These are phyloP conservation scores for Onygenales sp. DNA, from an alignment of 2,329 filamentous ascomycete species.

Conservation along the genomic window DNA sequence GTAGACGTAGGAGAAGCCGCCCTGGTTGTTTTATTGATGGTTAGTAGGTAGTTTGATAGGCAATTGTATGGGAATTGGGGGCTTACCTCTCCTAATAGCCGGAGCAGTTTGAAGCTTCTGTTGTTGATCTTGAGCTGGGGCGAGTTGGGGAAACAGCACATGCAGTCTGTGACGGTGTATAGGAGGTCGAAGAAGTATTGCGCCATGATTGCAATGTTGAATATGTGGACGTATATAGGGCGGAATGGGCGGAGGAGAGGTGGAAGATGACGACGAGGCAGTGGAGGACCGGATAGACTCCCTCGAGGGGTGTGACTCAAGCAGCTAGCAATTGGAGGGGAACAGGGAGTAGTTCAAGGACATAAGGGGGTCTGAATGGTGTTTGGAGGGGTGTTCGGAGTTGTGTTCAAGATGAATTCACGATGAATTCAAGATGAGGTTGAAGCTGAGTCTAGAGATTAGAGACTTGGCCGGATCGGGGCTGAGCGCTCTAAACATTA, in stretches of 20 bases:
- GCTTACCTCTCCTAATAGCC: slow-evolving; percentile 78
- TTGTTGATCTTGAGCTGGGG: slow-evolving; percentile 93
- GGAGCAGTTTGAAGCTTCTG: slow-evolving; percentile 89
- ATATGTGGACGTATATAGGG: not conserved
- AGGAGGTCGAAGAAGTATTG: slow-evolving; percentile 80
- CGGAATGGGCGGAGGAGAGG: not conserved
- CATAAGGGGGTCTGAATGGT: too few relatives aligned
- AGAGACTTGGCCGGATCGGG: too few relatives aligned
- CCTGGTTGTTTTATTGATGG: slow-evolving; percentile 40
- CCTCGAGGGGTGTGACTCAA: too few relatives aligned
- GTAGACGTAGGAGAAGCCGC: slow-evolving; percentile 98
- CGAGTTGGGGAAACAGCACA: slow-evolving; percentile 91
- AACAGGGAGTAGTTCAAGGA: too few relatives aligned
- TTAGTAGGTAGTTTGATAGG: not conserved
- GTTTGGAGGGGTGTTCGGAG: too few relatives aligned
- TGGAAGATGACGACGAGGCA: not conserved
- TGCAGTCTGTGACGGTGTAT: slow-evolving; percentile 87
- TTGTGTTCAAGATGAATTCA: too few relatives aligned
- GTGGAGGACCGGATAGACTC: not conserved
- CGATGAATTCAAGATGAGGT: too few relatives aligned
- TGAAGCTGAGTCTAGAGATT: too few relatives aligned
- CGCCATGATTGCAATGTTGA: slow-evolving; percentile 47
- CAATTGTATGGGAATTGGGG: not conserved
- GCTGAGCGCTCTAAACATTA: too few relatives aligned
- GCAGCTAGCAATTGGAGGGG: too few relatives aligned